Percentiles rank a stretch among this genome's conserved stretches.
Evolutionary conservation across 805 yeast genomes (phyloP).

Genomic region (Phaffomyces thermotolerans): DNA sequence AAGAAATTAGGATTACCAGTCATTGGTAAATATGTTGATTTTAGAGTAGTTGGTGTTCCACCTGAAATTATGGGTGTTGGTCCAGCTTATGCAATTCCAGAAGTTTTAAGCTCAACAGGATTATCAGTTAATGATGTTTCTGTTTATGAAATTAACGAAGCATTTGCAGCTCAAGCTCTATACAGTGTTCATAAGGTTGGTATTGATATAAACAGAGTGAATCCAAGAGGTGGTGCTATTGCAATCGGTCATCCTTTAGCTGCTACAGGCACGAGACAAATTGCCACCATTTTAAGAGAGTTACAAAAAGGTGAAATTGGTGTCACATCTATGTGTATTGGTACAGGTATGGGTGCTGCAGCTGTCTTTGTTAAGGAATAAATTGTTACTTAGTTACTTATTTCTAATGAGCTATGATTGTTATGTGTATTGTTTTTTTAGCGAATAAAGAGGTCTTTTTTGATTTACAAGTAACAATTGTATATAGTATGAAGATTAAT

Average conservation of each 20-base stretch:
- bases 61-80: constrained; percentile 98
- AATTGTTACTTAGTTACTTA: not conserved
- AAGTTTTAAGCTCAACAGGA: constrained; percentile 55
- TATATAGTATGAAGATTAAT: too few species aligned
- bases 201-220: constrained; percentile 64
- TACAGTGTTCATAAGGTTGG: constrained; percentile 62
- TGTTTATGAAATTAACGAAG: constrained; percentile 88
- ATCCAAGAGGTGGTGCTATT: constrained; percentile 94
- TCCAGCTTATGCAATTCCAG: constrained; percentile 93
- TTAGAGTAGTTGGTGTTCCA: constrained; percentile 85
- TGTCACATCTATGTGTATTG: constrained; percentile 93
- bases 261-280: constrained; percentile 87
- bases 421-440: not conserved
- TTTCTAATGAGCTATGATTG: not conserved
- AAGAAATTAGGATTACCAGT: constrained; percentile 63
- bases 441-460: not conserved
- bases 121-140: constrained; percentile 58
- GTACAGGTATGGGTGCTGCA: constrained; percentile 99
- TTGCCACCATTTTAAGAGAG: constrained; percentile 81
- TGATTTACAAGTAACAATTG: not conserved
- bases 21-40: constrained; percentile 72
- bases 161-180: constrained; percentile 92
- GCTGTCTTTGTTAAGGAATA: constrained; percentile 76
- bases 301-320: constrained; percentile 77
- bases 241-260: constrained; percentile 95